Evolutionary conservation across 1,284 basidiomycete species (phyloP).

Genomic region (Ustilago cynodontis): DNA sequence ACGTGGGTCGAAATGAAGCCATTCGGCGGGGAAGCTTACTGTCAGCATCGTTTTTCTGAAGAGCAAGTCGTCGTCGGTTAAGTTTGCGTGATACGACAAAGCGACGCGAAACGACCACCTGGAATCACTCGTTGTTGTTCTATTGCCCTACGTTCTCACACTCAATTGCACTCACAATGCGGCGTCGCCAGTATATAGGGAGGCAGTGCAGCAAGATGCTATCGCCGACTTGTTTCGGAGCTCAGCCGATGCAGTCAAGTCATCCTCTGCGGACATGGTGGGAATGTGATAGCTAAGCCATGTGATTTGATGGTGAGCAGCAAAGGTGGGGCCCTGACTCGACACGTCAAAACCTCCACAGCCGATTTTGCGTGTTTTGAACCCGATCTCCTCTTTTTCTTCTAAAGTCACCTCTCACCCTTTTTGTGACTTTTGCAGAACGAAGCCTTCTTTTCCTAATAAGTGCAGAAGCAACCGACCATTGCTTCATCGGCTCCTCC

Average conservation of each 20-base stretch:
- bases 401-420: background rate
- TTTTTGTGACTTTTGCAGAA: slow-evolving; percentile 6
- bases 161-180: background rate
- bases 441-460: background rate
- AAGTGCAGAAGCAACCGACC: background rate
- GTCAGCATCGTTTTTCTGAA: too few species aligned
- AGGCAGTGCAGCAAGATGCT: too few species aligned
- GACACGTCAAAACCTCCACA: slow-evolving; percentile 1
- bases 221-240: too few species aligned
- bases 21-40: too few species aligned
- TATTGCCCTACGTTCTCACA: background rate
- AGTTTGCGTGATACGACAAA: too few species aligned
- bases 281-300: background rate
- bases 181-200: too few species aligned
- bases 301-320: slow-evolving; percentile 1
- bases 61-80: too few species aligned
- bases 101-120: slow-evolving; percentile 19
- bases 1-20: too few species aligned
- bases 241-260: too few species aligned
- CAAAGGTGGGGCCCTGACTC: background rate
- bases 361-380: background rate
- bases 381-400: background rate
- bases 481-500: background rate
- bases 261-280: too few species aligned
- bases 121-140: background rate